phyloP scores from a whole-genome alignment of 179 eudicot genomes.

The Spergularia azorica region DNA sequence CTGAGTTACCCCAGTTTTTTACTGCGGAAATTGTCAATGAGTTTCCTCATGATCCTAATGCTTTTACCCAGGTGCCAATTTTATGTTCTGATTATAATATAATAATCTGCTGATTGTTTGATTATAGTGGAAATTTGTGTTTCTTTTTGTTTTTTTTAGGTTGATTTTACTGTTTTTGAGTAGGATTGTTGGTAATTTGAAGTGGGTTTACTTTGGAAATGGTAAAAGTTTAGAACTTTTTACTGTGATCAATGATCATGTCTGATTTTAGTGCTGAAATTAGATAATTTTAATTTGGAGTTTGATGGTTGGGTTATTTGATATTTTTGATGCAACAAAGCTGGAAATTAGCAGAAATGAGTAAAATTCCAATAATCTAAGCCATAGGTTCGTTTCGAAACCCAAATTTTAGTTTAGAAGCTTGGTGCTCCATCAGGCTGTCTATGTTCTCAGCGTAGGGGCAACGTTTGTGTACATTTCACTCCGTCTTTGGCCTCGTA shows the following conservation, averaged over 20 bases:
- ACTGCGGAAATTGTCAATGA: slow-evolving; percentile 58
- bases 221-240: neutral
- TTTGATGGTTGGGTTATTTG: neutral
- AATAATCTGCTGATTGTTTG: neutral
- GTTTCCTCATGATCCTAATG: slow-evolving; percentile 82
- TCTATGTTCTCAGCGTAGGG: too few relatives aligned
- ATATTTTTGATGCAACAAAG: too few relatives aligned
- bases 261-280: neutral
- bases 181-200: neutral
- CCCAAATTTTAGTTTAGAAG: too few relatives aligned
- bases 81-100: neutral
- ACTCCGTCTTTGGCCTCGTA: too few relatives aligned
- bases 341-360: neutral
- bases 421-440: too few relatives aligned
- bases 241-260: neutral
- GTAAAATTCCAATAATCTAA: too few relatives aligned
- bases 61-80: slow-evolving; percentile 83
- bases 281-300: neutral
- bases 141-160: too few relatives aligned
- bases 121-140: too few relatives aligned
- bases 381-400: too few relatives aligned
- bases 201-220: neutral
- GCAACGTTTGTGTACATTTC: too few relatives aligned
- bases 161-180: neutral
- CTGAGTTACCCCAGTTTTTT: slow-evolving; percentile 31